Conservation (phyloP, 202 grass and related monocot genomes). For the Bolboschoenoplectus hybrid region DNA sequence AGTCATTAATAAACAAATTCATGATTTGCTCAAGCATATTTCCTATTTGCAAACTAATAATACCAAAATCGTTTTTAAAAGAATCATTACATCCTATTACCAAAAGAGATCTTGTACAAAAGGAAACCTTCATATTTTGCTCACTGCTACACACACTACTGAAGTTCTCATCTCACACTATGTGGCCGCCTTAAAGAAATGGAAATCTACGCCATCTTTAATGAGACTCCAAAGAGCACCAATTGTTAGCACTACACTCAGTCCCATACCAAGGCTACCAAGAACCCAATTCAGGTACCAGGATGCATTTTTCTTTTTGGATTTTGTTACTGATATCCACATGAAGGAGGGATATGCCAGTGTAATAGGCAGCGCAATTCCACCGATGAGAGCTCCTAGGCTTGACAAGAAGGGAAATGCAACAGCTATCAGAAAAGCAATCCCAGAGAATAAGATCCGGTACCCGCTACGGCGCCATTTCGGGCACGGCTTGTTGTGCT, state of each 20-base stretch:
- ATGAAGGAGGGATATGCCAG: conserved; percentile 94
- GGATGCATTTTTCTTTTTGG: conserved; percentile 45
- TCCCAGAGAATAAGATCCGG: conserved; percentile 59
- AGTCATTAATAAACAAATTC: not conserved
- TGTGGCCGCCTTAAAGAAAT: conserved; percentile 58
- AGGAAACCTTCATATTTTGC: not conserved
- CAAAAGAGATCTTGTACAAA: conserved; percentile 22
- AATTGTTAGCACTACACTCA: conserved; percentile 62
- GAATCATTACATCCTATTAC: conserved; percentile 39
- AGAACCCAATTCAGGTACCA: conserved; percentile 84
- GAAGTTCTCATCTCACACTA: not conserved
- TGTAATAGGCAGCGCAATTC: conserved; percentile 73
- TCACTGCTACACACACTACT: not conserved
- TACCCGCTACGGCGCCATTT: conserved; percentile 60
- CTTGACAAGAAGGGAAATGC: conserved; percentile 82
- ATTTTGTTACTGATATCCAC: conserved; percentile 87
- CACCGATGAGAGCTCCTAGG: conserved; percentile 69
- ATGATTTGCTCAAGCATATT: not conserved
- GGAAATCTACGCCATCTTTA: conserved; percentile 52
- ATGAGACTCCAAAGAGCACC: conserved; percentile 73
- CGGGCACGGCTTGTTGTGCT: conserved; percentile 78
- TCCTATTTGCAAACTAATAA: not conserved
- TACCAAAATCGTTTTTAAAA: not conserved
- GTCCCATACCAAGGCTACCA: conserved; percentile 60
- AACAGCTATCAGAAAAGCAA: conserved; percentile 64